phyloP scores from a whole-genome alignment of 768 basidiomycete species.

The Macrolepiota albuminosa region DNA sequence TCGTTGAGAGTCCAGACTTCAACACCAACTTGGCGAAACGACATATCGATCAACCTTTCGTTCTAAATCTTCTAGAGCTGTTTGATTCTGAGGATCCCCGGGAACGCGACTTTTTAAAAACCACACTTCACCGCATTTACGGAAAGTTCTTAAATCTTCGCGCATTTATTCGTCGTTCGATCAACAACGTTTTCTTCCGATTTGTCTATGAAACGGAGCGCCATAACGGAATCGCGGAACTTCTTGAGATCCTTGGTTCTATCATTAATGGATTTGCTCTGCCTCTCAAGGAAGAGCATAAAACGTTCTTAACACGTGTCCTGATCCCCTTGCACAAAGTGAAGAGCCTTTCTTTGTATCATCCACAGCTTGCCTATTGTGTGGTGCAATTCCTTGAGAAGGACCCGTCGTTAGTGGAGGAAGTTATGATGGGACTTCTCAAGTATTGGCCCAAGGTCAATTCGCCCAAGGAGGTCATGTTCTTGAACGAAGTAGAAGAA shows the following conservation, averaged over 20 bases:
- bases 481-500: conserved; percentile 98
- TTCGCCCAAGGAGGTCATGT: conserved; percentile 99
- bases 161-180: conserved; percentile 96
- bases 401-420: conserved; percentile 86
- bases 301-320: conserved; percentile 91
- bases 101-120: conserved; percentile 99
- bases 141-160: conserved; percentile 99
- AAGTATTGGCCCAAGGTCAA: conserved; percentile 99
- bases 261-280: conserved; percentile 99
- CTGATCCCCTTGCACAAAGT: conserved; percentile 97
- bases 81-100: conserved; percentile 99
- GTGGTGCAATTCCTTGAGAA: conserved; percentile 99
- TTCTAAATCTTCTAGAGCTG: conserved; percentile 92
- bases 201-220: conserved; percentile 99
- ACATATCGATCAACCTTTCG: conserved; percentile 94
- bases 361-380: conserved; percentile 99
- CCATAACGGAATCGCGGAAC: conserved; percentile 98
- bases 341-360: conserved; percentile 95
- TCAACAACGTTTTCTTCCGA: conserved; percentile 99
- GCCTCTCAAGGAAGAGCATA: conserved; percentile 98
- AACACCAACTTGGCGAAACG: conserved; percentile 97
- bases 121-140: conserved; percentile 97
- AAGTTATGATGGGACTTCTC: conserved; percentile 94
- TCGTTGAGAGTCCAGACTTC: conserved; percentile 96
- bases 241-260: conserved; percentile 95